Evolutionary conservation across 305 asterid genomes (phyloP).

Genomic region (Ruellia speciosa): DNA sequence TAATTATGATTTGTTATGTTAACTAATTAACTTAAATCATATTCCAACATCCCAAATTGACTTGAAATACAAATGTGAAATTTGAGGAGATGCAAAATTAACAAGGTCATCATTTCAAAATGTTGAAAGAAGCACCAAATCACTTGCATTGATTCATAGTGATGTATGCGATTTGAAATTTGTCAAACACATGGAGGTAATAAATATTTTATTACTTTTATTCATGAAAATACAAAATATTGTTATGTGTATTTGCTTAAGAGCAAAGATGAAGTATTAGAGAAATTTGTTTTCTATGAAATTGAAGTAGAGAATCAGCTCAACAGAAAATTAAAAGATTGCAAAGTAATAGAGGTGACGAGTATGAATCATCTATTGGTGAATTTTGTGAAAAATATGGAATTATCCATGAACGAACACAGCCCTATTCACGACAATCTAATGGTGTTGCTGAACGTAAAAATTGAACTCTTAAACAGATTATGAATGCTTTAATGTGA

Average conservation of each 20-base stretch:
- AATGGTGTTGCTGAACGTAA: too few species aligned
- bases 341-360: not conserved
- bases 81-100: not conserved
- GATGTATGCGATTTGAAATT: conserved; percentile 3
- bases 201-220: conserved; percentile 1
- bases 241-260: not conserved
- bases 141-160: not conserved
- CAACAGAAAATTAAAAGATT: not conserved
- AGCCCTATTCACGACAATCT: not conserved
- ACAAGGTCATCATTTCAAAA: not conserved
- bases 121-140: not conserved
- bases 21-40: not conserved
- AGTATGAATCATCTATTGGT: not conserved
- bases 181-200: not conserved
- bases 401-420: not conserved
- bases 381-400: not conserved
- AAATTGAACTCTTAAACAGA: too few species aligned
- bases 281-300: not conserved
- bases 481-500: too few species aligned
- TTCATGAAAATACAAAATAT: not conserved
- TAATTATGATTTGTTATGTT: not conserved
- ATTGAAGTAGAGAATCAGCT: not conserved
- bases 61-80: not conserved
- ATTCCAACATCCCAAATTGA: not conserved
- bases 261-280: not conserved